Base-by-base conservation (phyloP, 768 basidiomycete species). In the Crucibulum laeve region DNA sequence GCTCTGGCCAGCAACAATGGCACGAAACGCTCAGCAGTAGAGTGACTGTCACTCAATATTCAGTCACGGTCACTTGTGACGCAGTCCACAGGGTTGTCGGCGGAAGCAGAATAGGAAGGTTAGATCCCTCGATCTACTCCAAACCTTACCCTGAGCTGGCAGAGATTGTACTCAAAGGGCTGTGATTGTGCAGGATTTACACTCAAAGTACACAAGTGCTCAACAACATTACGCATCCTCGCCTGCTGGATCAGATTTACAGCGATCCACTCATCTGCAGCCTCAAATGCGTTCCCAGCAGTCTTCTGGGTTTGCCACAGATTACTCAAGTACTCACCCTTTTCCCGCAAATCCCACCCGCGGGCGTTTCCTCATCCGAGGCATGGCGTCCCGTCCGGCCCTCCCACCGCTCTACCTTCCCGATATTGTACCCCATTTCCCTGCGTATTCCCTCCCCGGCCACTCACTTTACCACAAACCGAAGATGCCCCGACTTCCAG, bases 1-100 rank as follows among this genome's bases (percentile, higher is more conserved):
- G 61, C 63, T 59, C 56, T 54, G 55, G 63, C 62, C 64, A 64
- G 64, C 63, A 70, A 65, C 63, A 66, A 66, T 67, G 59, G 58
- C 62, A 60, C 55, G 51, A 58, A 57, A 54, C 45, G 40, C 36
- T 50, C 48, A 49, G 55, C 43, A 53, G 60, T 60, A 63, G 61
- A 44, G 47, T 49, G 46, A 51, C 53, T 55, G 61, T 56, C 56
- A 56, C 54, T 35, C 5, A 30, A 15, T 11, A 30, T 11, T 13
- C 10, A 26, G 24, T 28, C 23, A 15, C 28, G 8, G n/a, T 7
- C 7, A 7, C 28, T n/a, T 7, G 28, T 30, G 8, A 30, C 28
- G n/a, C 8, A n/a, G 28, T 30, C n/a, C 28, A 30, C 7, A 7
- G n/a, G n/a, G 7, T 30, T n/a, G 28, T n/a, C n/a, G 28, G 28